Evolutionary conservation across 805 yeast genomes (phyloP).

Genomic region (Aciculoconidium aculeatum): DNA sequence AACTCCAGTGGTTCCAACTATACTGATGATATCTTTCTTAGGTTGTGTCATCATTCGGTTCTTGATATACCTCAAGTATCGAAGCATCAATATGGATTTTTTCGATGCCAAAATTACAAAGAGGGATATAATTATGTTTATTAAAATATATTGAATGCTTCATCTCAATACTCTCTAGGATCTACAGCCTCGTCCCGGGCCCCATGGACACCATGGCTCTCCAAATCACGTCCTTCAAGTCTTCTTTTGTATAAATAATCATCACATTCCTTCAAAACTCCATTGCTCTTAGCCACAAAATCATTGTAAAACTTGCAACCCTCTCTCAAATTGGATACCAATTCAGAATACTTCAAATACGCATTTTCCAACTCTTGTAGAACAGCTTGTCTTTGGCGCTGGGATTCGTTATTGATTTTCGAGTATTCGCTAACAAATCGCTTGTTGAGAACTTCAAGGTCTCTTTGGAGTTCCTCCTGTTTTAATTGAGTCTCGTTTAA

Average conservation of each 20-base stretch:
- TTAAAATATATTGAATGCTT: too few species aligned
- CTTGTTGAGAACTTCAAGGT: conserved; percentile 11
- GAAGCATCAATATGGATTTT: conserved; percentile 6
- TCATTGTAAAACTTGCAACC: conserved; percentile 70
- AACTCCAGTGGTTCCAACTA: conserved; percentile 93
- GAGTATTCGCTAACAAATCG: conserved; percentile 8
- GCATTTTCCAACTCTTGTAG: conserved; percentile 48
- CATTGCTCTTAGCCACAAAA: conserved; percentile 42
- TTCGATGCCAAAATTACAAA: background rate
- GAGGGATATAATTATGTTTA: too few species aligned
- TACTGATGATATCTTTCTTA: conserved; percentile 45
- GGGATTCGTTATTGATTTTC: conserved; percentile 13
- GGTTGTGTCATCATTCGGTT: conserved; percentile 26
- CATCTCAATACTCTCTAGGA: too few species aligned
- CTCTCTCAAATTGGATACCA: conserved; percentile 54
- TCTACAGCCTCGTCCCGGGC: too few species aligned
- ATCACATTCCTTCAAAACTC: conserved; percentile 44
- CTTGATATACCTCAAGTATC: conserved; percentile 11
- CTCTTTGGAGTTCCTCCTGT: conserved; percentile 18
- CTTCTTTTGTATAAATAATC: conserved; percentile 47
- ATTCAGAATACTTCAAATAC: conserved; percentile 47
- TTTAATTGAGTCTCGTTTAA: conserved; percentile 32
- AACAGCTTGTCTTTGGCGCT: conserved; percentile 39
- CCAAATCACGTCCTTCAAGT: conserved; percentile 48
- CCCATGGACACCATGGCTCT: too few species aligned